phyloP scores from a whole-genome alignment of 2,329 filamentous ascomycete genomes.

The Fusarium musae region DNA sequence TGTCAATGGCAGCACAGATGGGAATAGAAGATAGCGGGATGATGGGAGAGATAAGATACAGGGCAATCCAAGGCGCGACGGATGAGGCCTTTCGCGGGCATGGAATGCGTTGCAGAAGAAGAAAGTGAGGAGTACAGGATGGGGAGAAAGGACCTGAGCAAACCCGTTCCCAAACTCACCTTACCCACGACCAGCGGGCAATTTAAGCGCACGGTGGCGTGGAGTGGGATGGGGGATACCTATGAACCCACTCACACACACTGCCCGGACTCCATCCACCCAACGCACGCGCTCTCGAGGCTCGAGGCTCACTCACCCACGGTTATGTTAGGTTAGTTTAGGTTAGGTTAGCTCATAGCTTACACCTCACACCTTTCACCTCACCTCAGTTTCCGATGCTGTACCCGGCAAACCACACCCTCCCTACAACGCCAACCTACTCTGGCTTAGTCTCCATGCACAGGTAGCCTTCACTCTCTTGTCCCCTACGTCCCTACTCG shows the following conservation, averaged over 20 bases:
- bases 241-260: conserved; percentile 40
- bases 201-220: conserved; percentile 27
- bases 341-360: conserved; percentile 14
- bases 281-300: conserved; percentile 23
- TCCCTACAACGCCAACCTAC: neutral
- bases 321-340: neutral
- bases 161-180: conserved; percentile 53
- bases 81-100: conserved; percentile 48
- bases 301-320: conserved; percentile 3
- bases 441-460: neutral
- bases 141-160: conserved; percentile 55
- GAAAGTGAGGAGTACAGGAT: conserved; percentile 52
- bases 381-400: conserved; percentile 32
- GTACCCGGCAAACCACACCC: conserved; percentile 33
- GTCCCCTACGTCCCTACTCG: neutral
- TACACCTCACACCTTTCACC: conserved; percentile 1
- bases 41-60: conserved; percentile 16
- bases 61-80: conserved; percentile 36
- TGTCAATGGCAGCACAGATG: conserved; percentile 23
- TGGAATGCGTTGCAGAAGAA: conserved; percentile 50
- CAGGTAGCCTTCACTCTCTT: neutral
- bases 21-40: conserved; percentile 15
- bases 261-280: conserved; percentile 7
- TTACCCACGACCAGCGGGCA: conserved; percentile 52
- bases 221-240: conserved; percentile 29